Conservation (phyloP, 2,329 filamentous ascomycete species). For the Orbilia oligospora region DNA sequence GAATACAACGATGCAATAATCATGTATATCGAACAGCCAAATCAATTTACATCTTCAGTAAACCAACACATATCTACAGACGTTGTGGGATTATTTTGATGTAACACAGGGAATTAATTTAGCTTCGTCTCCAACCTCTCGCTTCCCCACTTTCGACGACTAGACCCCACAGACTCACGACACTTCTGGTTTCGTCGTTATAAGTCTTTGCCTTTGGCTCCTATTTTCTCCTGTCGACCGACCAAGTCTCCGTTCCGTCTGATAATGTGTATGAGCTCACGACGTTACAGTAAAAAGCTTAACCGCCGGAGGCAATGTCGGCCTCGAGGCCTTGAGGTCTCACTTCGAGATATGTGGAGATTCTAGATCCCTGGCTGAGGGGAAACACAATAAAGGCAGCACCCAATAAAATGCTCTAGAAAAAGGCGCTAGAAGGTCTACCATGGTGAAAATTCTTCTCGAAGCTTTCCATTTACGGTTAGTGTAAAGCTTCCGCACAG, state of each 20-base stretch:
- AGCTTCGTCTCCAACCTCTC: constrained; percentile 20
- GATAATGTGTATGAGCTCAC: constrained; percentile 15
- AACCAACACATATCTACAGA: constrained; percentile 16
- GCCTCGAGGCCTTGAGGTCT: constrained; percentile 4
- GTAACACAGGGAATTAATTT: constrained; percentile 10
- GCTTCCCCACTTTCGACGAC: constrained; percentile 22
- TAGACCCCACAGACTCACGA: constrained; percentile 13
- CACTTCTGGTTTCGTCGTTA: background rate
- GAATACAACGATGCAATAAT: background rate
- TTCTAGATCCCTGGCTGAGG: constrained; percentile 13
- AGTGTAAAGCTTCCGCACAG: background rate
- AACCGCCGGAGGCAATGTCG: constrained; percentile 43
- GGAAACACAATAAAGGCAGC: background rate
- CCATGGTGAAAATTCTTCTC: constrained; percentile 54
- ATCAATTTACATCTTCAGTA: background rate
- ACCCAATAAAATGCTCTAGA: background rate
- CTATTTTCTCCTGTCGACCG: constrained; percentile 8
- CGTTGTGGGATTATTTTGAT: constrained; percentile 15
- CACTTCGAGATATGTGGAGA: constrained; percentile 4
- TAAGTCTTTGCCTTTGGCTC: background rate
- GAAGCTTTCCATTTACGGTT: constrained; percentile 51
- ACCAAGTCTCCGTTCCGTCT: constrained; percentile 29
- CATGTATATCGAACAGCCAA: background rate
- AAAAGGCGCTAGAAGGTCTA: constrained; percentile 30
- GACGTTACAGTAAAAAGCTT: background rate